These are phyloP conservation scores for Dictyostelium citrinum DNA, from an alignment of 78 protist genomes.

Conservation along the genomic window DNA sequence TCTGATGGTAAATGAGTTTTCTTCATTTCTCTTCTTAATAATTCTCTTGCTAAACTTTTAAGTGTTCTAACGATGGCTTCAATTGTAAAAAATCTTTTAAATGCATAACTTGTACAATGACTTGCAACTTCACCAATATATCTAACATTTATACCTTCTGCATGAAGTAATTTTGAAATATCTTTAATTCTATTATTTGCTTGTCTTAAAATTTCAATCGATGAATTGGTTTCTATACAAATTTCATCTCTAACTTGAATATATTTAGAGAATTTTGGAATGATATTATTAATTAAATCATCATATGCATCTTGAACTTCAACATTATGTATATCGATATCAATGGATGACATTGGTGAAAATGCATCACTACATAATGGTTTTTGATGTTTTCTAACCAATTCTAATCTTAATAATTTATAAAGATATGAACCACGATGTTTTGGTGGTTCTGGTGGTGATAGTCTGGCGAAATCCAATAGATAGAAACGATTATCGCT, in stretches of 20 bases:
- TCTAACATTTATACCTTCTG: slow-evolving; percentile 59
- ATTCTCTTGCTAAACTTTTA: slow-evolving; percentile 61
- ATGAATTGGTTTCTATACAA: no score
- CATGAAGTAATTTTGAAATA: slow-evolving; percentile 18
- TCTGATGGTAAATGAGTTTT: slow-evolving; percentile 72
- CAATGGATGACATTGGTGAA: slow-evolving; percentile 53
- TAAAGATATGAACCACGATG: slow-evolving; percentile 72
- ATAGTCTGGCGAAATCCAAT: slow-evolving; percentile 71
- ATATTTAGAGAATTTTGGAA: slow-evolving; percentile 34
- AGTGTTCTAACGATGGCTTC: slow-evolving; percentile 32
- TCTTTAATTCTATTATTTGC: background rate
- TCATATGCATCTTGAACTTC: slow-evolving; percentile 57
- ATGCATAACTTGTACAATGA: background rate
- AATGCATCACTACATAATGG: slow-evolving; percentile 78
- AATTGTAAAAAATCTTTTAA: background rate
- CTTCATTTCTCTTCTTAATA: slow-evolving; percentile 73
- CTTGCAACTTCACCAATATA: slow-evolving; percentile 7
- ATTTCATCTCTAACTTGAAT: background rate
- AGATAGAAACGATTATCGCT: slow-evolving; percentile 71
- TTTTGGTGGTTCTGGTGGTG: slow-evolving; percentile 78
- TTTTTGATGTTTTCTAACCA: slow-evolving; percentile 20
- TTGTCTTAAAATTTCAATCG: background rate
- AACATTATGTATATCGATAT: slow-evolving; percentile 42
- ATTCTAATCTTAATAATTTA: slow-evolving; percentile 55
- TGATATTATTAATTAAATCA: background rate